Evolutionary conservation across 108 stramenopile genomes (phyloP), one percentile per base, ranked within the genome.

Genomic region (Cylindrotheca fusiformis): DNA sequence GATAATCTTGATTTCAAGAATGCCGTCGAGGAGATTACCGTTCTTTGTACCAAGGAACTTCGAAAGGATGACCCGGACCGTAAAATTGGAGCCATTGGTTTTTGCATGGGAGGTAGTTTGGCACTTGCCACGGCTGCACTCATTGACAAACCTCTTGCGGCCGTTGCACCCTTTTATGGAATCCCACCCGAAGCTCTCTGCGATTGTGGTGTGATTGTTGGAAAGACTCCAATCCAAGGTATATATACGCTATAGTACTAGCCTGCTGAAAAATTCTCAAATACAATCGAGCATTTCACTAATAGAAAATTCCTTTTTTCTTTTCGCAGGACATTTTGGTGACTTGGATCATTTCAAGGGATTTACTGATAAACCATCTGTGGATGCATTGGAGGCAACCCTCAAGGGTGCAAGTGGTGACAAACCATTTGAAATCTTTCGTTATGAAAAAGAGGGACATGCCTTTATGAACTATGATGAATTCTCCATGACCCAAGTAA

Each of bases 21-120:
- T 2, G 72, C 72, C 30, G 62, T 63, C 21, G 5, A 73, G 27
- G 72, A 73, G 28, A 58, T 73, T 26, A 36, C 33, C 12, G 19
- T 32, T 45, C 64, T 58, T 46, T 41, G 65, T 49, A 5, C 45
- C 45, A 12, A 48, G 20, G 50, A 28, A 2, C 26, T 59, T 32
- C 58, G 26, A 58, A 67, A 53, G 57, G 29, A 59, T 18, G 6
- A 41, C 44, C 57, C 4, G 14, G 60, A 27, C 12, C 61, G 54
- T 23, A 59, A 33, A 48, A 58, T 73, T 50, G 72, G 72, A 29
- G 32, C 55, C 17, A n/a, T 36, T 24, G 72, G 72, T 2, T 67
- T 67, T 49, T 73, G 72, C 60, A 73, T 73, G 72, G 72, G 72
- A 32, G 65, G 72, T 30, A 57, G 65, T 19, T 58, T 73, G 18